phyloP scores from a whole-genome alignment of 441 rosid species.

The Arabidopsis hybrid region DNA sequence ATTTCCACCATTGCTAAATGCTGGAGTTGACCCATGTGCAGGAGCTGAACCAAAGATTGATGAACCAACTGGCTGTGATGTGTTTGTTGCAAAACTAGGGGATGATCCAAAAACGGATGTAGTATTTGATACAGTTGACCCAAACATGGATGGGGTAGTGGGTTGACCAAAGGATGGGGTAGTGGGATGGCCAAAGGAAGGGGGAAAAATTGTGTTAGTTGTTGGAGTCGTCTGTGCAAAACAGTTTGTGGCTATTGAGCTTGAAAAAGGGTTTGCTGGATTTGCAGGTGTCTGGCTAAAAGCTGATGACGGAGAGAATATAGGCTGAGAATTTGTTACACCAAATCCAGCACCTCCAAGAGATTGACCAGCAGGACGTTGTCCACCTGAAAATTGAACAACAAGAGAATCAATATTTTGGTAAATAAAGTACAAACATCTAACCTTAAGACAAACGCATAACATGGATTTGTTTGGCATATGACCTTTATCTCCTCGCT shows the following conservation, averaged over 20 bases:
- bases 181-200: slow-evolving; percentile 56
- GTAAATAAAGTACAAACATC: slow-evolving; percentile 15
- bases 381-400: slow-evolving; percentile 71
- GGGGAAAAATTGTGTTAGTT: slow-evolving; percentile 50
- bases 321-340: slow-evolving; percentile 52
- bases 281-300: slow-evolving; percentile 60
- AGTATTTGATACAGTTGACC: slow-evolving; percentile 52
- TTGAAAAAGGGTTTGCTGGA: slow-evolving; percentile 52
- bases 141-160: slow-evolving; percentile 61
- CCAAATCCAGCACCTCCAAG: slow-evolving; percentile 59
- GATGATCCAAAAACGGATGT: slow-evolving; percentile 57
- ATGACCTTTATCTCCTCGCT: slow-evolving; percentile 93
- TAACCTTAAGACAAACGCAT: slow-evolving; percentile 15
- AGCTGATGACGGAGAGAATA: slow-evolving; percentile 57
- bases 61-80: slow-evolving; percentile 63
- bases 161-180: slow-evolving; percentile 59
- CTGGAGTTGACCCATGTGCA: slow-evolving; percentile 54
- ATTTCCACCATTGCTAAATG: slow-evolving; percentile 54
- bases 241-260: slow-evolving; percentile 53
- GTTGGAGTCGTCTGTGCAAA: slow-evolving; percentile 61
- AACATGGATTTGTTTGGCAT: slow-evolving; percentile 14
- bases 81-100: slow-evolving; percentile 51
- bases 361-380: slow-evolving; percentile 64
- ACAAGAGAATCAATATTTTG: slow-evolving; percentile 21
- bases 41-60: slow-evolving; percentile 62